A percentile compares a stretch with the other conserved stretches of the same genome.
These are phyloP conservation scores for Linderina pennispora DNA, from an alignment of 192 early-diverging fungal species.

Conservation along the genomic window DNA sequence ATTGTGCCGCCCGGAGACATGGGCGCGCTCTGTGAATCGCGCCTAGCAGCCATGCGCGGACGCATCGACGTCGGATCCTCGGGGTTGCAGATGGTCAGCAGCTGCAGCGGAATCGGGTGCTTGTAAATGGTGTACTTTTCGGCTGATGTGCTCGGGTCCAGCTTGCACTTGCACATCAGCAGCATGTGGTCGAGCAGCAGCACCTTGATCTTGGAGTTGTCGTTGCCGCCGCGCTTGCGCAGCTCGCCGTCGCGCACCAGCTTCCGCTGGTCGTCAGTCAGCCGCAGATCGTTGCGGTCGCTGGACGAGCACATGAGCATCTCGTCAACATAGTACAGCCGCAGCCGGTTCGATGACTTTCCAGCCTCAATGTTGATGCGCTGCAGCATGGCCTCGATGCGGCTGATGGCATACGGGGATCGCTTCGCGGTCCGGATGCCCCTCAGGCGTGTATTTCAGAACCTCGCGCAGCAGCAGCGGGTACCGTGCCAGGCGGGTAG, in stretches of 20 bases:
- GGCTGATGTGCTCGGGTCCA: constrained; percentile 51
- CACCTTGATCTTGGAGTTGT: constrained; percentile 64
- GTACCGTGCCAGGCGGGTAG: constrained; percentile 83
- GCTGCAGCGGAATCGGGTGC: constrained; percentile 77
- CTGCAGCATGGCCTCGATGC: constrained; percentile 65
- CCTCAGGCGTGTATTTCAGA: constrained; percentile 74
- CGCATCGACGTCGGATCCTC: constrained; percentile 46
- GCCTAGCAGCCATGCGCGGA: constrained; percentile 39
- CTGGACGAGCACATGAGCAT: constrained; percentile 54
- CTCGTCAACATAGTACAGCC: constrained; percentile 67
- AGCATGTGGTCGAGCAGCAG: constrained; percentile 86
- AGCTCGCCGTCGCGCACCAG: constrained; percentile 77
- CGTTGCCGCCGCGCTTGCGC: constrained; percentile 58
- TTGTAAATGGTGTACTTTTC: constrained; percentile 47
- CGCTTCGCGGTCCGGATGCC: constrained; percentile 68
- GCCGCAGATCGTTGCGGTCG: constrained; percentile 61
- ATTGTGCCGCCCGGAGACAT: constrained; percentile 10
- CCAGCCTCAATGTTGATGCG: constrained; percentile 86
- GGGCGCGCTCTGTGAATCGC: constrained; percentile 22
- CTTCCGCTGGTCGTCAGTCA: constrained; percentile 62
- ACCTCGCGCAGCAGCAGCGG: constrained; percentile 75
- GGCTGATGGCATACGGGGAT: constrained; percentile 68
- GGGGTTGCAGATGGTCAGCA: constrained; percentile 58
- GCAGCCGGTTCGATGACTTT: constrained; percentile 80
- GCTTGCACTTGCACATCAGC: constrained; percentile 67